Evolutionary conservation across 257 asterid species (phyloP).

Genomic region (Lantana camara): DNA sequence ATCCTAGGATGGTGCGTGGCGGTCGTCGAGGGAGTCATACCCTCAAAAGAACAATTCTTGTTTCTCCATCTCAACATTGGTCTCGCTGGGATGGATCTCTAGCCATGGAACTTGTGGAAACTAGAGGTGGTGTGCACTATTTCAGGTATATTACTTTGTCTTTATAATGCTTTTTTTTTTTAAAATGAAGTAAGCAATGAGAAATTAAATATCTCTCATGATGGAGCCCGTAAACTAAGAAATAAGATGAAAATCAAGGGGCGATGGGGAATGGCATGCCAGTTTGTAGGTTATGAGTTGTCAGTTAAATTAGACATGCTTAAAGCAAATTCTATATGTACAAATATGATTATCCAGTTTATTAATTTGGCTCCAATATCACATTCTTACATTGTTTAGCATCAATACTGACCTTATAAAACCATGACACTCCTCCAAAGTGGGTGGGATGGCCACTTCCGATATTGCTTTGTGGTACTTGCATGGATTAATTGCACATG

Average conservation of each 20-base stretch:
- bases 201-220: not conserved
- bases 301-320: not conserved
- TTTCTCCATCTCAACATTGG: constrained; percentile 91
- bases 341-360: not conserved
- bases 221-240: not conserved
- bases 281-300: not conserved
- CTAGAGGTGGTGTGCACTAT: constrained; percentile 60
- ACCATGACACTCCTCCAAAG: no score
- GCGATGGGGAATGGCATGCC: not conserved
- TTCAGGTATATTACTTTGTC: constrained; percentile 57
- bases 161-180: not conserved
- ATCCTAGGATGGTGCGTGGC: constrained; percentile 64
- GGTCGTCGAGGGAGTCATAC: constrained; percentile 73
- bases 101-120: constrained; percentile 81
- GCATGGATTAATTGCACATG: not conserved
- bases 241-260: not conserved
- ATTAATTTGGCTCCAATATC: not conserved
- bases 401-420: no score
- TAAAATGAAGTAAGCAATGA: not conserved
- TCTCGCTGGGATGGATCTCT: constrained; percentile 96
- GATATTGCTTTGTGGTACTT: not conserved
- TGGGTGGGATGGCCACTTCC: not conserved
- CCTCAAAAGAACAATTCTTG: constrained; percentile 74
- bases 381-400: no score
- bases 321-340: not conserved